Base-by-base conservation (phyloP, 108 stramenopile genomes). In the Stephanodiscus triporus region DNA sequence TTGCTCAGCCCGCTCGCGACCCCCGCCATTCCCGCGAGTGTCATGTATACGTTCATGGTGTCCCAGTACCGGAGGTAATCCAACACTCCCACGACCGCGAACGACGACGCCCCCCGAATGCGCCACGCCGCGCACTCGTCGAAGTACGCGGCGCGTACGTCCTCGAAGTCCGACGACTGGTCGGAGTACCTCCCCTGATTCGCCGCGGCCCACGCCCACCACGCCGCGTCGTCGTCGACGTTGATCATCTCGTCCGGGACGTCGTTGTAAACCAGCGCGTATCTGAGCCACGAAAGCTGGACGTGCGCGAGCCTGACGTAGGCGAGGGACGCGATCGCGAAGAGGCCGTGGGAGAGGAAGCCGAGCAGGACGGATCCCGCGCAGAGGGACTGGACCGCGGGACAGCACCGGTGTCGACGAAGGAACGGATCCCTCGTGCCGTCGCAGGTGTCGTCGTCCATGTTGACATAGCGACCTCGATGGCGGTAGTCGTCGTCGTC, bases 61-160 rank as follows among this genome's bases (percentile, higher is more conserved):
- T 66, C 65, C 47, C 65, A 48, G 16, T 48, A 66, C 10, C 65
- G 6, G 26, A 49, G 6, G 47, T 48, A 66, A 66, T 66, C 65
- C 47, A 66, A 66, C 14, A 43, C 1, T 1, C 65, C 65, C 0
- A 66, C 65, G 9, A 48, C 19, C 1, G 51, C 65, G 47, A 66
- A 66, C 29, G 24, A 43, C 2, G 30, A 9, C 29, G 65, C 65
- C 0, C 65, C 65, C 23, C 43, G 13, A 6, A 29, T 51, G 65
- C 29, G 51, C 14, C 14, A 34, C 0, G 17, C 14, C 0, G 56
- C 17, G n/a, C 32, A 57, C 1, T 57, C 56, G 30, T 57, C 30
- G 26, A 17, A 27, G 13, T 57, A 57, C 8, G 1, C 17, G 0
- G 2, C 17, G 4, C 65, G 48, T 0, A 17, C 49, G 26, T 30